Base-by-base conservation (phyloP, 1,284 basidiomycete genomes). In the Erythrobasidium hasegawianum region DNA sequence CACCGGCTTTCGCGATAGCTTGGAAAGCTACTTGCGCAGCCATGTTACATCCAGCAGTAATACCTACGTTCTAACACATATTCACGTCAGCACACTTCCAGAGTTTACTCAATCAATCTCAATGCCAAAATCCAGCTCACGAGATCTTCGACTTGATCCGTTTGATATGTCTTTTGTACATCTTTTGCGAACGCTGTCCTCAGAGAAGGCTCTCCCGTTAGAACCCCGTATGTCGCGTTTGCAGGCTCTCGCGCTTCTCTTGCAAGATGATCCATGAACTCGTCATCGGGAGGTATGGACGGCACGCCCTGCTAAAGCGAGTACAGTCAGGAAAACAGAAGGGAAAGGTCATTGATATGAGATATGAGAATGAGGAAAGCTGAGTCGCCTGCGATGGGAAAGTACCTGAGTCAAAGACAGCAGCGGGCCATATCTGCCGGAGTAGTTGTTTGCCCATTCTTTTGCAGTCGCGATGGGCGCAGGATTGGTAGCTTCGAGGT, bases 341-440 rank as follows among this genome's bases (percentile, higher is more conserved):
- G 33, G 5, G 5, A 33, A 11, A 33, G n/a, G n/a, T n/a, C n/a
- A n/a, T n/a, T n/a, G n/a, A n/a, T n/a, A n/a, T n/a, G n/a, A n/a
- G n/a, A n/a, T n/a, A n/a, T n/a, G n/a, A n/a, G n/a, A n/a, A n/a
- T n/a, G n/a, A n/a, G n/a, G n/a, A n/a, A n/a, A n/a, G n/a, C n/a
- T n/a, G n/a, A n/a, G n/a, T n/a, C n/a, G n/a, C n/a, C n/a, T n/a
- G n/a, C n/a, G n/a, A n/a, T n/a, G n/a, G n/a, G n/a, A 24, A 56
- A 33, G 27, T n/a, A 62, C 78, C 76, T 90, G 88, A 0, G 87
- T 86, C 79, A 91, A 85, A 74, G 89, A 86, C 5, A 90, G 80
- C 0, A 90, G 77, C 0, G 85, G 85, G 1, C 64, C 54, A 5
- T 66, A 26, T 13, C n/a, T 11, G n/a, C 62, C 62, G 24, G 53